phyloP scores from a whole-genome alignment of 257 asterid species.

The Solanum lycopersicoides region DNA sequence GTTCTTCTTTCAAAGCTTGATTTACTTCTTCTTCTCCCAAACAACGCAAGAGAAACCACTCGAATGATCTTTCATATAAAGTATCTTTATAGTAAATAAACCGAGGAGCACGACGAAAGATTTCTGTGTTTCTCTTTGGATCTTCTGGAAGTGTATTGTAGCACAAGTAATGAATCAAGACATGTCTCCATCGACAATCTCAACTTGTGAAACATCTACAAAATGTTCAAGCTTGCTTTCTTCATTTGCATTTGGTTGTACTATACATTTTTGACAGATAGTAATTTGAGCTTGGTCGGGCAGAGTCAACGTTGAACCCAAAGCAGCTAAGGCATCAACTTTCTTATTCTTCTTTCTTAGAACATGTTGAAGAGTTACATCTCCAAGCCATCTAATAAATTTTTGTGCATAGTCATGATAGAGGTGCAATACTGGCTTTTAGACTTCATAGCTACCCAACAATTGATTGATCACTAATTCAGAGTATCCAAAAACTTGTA shows the following conservation, averaged over 20 bases:
- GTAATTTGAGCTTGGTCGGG: not conserved
- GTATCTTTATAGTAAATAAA: not conserved
- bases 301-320: not conserved
- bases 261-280: not conserved
- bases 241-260: not conserved
- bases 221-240: not conserved
- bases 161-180: not conserved
- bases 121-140: not conserved
- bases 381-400: not conserved
- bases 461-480: not conserved
- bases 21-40: not conserved
- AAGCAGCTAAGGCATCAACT: not conserved
- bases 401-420: not conserved
- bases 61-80: not conserved
- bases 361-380: not conserved
- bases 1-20: not conserved
- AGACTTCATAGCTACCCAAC: not conserved
- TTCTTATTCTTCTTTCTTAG: not conserved
- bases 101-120: fast-evolving
- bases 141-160: not conserved
- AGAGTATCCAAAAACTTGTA: not conserved
- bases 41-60: not conserved
- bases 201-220: not conserved
- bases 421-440: not conserved
- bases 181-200: not conserved